Evolutionary conservation across 116 monocot genomes (phyloP).

Genomic region (Dioscorea cayenensis): DNA sequence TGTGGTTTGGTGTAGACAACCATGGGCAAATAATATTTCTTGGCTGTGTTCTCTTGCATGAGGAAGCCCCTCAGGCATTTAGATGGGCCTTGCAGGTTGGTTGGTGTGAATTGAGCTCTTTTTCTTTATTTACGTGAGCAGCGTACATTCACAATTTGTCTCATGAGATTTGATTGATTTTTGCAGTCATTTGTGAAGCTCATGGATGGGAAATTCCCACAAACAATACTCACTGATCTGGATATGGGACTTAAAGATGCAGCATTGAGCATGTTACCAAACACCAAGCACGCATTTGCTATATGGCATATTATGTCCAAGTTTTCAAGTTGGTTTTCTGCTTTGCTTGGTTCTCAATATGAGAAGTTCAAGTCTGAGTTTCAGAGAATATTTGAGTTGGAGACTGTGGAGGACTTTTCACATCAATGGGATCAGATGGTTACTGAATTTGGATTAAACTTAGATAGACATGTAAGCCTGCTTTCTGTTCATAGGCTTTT

Average conservation of each 20-base stretch:
- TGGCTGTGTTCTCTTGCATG: conserved; percentile 59
- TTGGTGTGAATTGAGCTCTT: not conserved
- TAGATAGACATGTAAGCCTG: conserved; percentile 54
- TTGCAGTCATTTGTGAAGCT: conserved; percentile 54
- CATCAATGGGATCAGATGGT: conserved; percentile 58
- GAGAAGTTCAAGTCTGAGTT: conserved; percentile 55
- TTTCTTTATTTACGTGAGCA: not conserved
- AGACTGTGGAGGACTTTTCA: conserved; percentile 49
- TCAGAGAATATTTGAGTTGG: conserved; percentile 38
- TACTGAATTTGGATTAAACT: conserved; percentile 46
- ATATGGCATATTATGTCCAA: conserved; percentile 55
- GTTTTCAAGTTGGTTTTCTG: conserved; percentile 69
- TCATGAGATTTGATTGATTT: not conserved
- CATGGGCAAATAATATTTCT: conserved; percentile 70
- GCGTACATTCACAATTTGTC: not conserved
- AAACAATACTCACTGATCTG: conserved; percentile 61
- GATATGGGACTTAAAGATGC: conserved; percentile 63
- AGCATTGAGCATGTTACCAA: conserved; percentile 33
- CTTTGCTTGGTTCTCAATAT: conserved; percentile 45
- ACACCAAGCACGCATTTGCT: conserved; percentile 48
- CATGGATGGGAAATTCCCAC: conserved; percentile 68
- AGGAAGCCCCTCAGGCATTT: conserved; percentile 51
- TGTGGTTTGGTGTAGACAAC: conserved; percentile 78
- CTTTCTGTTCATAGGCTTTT: conserved; percentile 37
- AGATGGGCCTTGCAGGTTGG: conserved; percentile 74